Conservation (phyloP, 768 basidiomycete genomes). For the Rhodocollybia butyracea region DNA sequence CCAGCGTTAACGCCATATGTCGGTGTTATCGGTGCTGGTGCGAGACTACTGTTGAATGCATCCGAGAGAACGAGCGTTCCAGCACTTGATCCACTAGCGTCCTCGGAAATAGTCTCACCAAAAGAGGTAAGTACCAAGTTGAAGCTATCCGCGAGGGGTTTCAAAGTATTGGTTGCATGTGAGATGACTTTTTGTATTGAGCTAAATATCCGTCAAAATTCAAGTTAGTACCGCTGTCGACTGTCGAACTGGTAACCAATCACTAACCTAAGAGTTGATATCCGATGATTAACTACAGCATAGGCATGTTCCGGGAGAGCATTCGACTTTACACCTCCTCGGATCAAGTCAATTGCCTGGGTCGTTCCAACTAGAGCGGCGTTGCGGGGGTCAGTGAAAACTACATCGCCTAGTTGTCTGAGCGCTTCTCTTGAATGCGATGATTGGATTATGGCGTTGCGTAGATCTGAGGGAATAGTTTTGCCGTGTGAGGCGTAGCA, state of each 20-base stretch:
- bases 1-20: constrained; percentile 9
- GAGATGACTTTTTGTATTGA: constrained; percentile 28
- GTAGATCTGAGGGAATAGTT: constrained; percentile 32
- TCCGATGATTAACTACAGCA: constrained; percentile 54
- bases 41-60: constrained; percentile 35
- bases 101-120: constrained; percentile 21
- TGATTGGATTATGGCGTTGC: constrained; percentile 30
- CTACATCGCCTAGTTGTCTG: constrained; percentile 33
- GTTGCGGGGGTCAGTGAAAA: constrained; percentile 19
- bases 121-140: constrained; percentile 41
- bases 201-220: constrained; percentile 16
- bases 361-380: constrained; percentile 44
- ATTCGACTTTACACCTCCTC: constrained; percentile 47
- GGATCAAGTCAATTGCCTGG: constrained; percentile 52
- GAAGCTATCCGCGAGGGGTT: constrained; percentile 29
- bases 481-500: constrained; percentile 51
- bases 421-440: constrained; percentile 35
- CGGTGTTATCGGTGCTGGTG: constrained; percentile 48
- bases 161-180: constrained; percentile 26
- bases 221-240: too few species aligned
- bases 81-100: constrained; percentile 5
- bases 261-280: constrained; percentile 37
- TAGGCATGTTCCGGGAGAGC: too few species aligned
- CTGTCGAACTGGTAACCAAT: not conserved
- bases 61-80: constrained; percentile 36